Evolutionary conservation across 768 basidiomycete species (phyloP).

Genomic region (Albatrellus ellisii): DNA sequence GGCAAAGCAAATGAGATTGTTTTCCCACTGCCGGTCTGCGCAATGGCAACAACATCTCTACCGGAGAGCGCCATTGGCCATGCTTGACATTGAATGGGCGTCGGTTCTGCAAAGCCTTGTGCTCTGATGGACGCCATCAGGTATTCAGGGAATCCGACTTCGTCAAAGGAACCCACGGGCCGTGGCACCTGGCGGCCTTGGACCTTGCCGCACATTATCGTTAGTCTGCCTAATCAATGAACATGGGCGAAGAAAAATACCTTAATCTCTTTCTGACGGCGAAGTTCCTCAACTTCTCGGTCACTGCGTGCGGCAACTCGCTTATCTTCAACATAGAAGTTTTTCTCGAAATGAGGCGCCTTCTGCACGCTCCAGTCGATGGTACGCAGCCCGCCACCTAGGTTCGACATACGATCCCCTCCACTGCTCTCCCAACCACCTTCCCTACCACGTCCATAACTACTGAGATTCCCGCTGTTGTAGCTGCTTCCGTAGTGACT

Average conservation of each 20-base stretch:
- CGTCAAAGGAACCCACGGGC: conserved; percentile 86
- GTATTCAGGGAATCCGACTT: conserved; percentile 94
- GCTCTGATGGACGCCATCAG: conserved; percentile 87
- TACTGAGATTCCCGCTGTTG: conserved; percentile 27
- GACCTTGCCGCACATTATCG: conserved; percentile 32
- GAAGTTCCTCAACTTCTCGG: conserved; percentile 81
- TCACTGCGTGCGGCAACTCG: conserved; percentile 67
- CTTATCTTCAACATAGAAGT: conserved; percentile 91
- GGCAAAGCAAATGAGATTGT: conserved; percentile 98
- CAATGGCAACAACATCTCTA: conserved; percentile 90
- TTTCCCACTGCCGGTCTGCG: conserved; percentile 97
- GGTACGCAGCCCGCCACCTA: conserved; percentile 69
- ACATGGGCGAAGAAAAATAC: conserved; percentile 23
- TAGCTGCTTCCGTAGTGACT: conserved; percentile 23
- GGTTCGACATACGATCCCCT: conserved; percentile 56
- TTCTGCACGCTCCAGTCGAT: conserved; percentile 76
- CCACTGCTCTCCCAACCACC: conserved; percentile 43
- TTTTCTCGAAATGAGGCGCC: conserved; percentile 88
- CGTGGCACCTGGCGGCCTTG: conserved; percentile 83
- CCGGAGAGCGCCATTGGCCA: conserved; percentile 99
- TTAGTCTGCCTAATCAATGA: background rate
- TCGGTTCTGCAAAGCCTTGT: conserved; percentile 84
- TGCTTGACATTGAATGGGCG: conserved; percentile 96
- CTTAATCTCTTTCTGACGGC: conserved; percentile 76
- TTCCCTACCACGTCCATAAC: conserved; percentile 32